Percentiles rank a stretch among this genome's conserved stretches.
Evolutionary conservation across 495 filamentous ascomycete species (phyloP).

Genomic region (Aspergillus leporis): DNA sequence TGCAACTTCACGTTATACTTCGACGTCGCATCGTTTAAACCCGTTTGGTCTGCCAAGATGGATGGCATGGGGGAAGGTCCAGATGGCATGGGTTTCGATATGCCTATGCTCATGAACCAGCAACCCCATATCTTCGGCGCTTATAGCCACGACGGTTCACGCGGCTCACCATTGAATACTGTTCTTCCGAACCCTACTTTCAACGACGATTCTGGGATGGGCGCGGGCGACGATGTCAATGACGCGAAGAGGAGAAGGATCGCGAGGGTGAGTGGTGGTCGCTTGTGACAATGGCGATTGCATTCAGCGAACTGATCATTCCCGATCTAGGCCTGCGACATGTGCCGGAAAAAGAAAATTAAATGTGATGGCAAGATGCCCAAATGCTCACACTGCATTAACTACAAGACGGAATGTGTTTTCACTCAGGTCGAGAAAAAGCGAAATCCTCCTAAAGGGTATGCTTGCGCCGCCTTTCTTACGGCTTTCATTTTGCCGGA

Average conservation of each 20-base stretch:
- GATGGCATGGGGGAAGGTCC: slow-evolving; percentile 42
- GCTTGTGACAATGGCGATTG: slow-evolving; percentile 3
- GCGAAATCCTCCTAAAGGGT: slow-evolving; percentile 96
- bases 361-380: slow-evolving; percentile 98
- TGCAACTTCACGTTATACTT: slow-evolving; percentile 20
- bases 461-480: slow-evolving; percentile 24
- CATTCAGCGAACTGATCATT: slow-evolving; percentile 20
- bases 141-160: slow-evolving; percentile 61
- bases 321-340: slow-evolving; percentile 79
- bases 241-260: slow-evolving; percentile 91
- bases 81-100: slow-evolving; percentile 45
- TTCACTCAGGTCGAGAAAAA: slow-evolving; percentile 99
- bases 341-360: slow-evolving; percentile 99
- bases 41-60: slow-evolving; percentile 27
- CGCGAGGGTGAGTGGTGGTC: slow-evolving; percentile 65
- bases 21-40: background rate
- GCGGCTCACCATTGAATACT: slow-evolving; percentile 60
- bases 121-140: slow-evolving; percentile 71
- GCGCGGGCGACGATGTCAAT: slow-evolving; percentile 61
- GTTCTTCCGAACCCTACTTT: slow-evolving; percentile 63
- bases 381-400: slow-evolving; percentile 91
- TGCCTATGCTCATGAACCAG: slow-evolving; percentile 54
- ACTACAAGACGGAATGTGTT: slow-evolving; percentile 97
- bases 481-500: background rate
- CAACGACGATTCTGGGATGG: slow-evolving; percentile 51